phyloP scores from a whole-genome alignment of 176 grass and related monocot species.

The Phyllostachys edulis region DNA sequence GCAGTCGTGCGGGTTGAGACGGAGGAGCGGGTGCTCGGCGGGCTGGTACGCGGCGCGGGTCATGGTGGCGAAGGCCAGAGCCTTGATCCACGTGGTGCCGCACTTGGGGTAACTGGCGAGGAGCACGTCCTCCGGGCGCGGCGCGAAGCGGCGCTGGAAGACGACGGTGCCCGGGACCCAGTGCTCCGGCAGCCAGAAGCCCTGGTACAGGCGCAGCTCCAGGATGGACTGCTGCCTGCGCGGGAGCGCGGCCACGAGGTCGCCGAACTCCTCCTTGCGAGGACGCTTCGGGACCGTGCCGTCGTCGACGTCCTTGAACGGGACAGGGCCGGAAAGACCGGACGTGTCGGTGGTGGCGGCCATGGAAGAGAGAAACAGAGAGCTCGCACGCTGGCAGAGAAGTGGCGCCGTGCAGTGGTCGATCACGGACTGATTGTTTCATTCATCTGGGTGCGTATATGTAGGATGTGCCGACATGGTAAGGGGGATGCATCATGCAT shows the following conservation, averaged over 20 bases:
- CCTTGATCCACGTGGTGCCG: slow-evolving; percentile 40
- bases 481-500: too few relatives aligned
- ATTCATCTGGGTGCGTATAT: neutral
- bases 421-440: neutral
- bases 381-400: neutral
- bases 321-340: slow-evolving; percentile 7
- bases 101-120: slow-evolving; percentile 48
- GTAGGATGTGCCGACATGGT: too few relatives aligned
- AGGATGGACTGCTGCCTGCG: neutral
- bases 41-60: neutral
- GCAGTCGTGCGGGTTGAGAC: slow-evolving; percentile 51
- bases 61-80: slow-evolving; percentile 32
- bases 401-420: neutral
- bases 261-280: slow-evolving; percentile 18
- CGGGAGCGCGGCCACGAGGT: slow-evolving; percentile 26
- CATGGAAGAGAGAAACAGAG: neutral
- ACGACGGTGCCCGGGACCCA: slow-evolving; percentile 4
- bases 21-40: slow-evolving; percentile 44
- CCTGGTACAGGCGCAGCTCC: neutral
- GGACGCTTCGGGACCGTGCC: neutral
- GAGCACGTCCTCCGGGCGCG: slow-evolving; percentile 41
- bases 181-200: slow-evolving; percentile 26
- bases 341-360: neutral
- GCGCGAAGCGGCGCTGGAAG: slow-evolving; percentile 21
- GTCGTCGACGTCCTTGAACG: slow-evolving; percentile 38